A percentile compares a stretch with the other conserved stretches of the same genome.
Evolutionary conservation across 352 stramenopile genomes (phyloP).

Genomic region (Phytophthora cryptogea): DNA sequence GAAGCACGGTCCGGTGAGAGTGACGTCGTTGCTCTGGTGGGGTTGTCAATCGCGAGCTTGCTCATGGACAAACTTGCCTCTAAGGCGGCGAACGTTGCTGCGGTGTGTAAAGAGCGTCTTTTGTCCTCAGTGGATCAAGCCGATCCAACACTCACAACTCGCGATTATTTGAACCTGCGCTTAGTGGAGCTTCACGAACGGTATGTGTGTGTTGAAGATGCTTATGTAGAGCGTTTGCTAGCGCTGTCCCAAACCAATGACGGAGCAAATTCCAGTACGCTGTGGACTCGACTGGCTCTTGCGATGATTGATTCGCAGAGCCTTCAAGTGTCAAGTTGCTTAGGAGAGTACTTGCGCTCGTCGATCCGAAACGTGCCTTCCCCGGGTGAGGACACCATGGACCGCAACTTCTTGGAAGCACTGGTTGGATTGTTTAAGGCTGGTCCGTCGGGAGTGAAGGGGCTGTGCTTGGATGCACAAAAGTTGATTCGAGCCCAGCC

Average conservation of each 20-base stretch:
- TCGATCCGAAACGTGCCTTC: constrained; percentile 2
- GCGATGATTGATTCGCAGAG: constrained; percentile 44
- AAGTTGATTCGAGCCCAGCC: constrained; percentile 70
- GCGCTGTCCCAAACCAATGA: constrained; percentile 32
- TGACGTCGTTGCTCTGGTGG: constrained; percentile 36
- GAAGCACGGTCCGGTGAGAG: constrained; percentile 17
- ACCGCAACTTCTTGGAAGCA: constrained; percentile 37
- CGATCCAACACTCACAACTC: constrained; percentile 18
- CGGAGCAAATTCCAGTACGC: constrained; percentile 16
- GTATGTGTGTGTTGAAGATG: constrained; percentile 19
- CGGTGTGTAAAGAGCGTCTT: constrained; percentile 39
- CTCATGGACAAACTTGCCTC: constrained; percentile 16
- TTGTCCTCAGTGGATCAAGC: constrained; percentile 31
- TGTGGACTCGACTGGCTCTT: constrained; percentile 38
- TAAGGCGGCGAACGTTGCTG: constrained; percentile 19
- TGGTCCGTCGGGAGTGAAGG: constrained; percentile 15
- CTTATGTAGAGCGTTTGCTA: constrained; percentile 34
- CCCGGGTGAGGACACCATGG: constrained; percentile 25
- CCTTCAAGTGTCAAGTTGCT: constrained; percentile 32
- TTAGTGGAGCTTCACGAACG: constrained; percentile 54
- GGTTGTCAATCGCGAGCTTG: constrained; percentile 43
- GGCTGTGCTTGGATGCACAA: constrained; percentile 37
- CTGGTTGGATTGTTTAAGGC: constrained; percentile 44
- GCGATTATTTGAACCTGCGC: constrained; percentile 34
- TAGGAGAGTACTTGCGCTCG: constrained; percentile 33